These are phyloP conservation scores for Cornus kousa DNA, from an alignment of 148 eudicot species.

Conservation along the genomic window DNA sequence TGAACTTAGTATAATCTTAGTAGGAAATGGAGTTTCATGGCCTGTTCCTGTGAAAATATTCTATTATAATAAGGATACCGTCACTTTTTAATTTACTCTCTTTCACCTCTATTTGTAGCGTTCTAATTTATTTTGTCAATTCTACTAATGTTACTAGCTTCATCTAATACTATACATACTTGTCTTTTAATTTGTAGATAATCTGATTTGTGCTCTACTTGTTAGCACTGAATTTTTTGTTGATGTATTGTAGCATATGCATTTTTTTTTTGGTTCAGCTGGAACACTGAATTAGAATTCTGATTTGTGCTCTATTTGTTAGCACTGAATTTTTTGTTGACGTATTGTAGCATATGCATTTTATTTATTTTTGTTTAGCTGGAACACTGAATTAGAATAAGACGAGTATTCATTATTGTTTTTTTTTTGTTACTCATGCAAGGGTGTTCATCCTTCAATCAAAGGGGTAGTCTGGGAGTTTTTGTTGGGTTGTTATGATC, in stretches of 20 bases:
- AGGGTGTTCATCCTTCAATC: constrained; percentile 94
- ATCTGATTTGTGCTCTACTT: neutral
- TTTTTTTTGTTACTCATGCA: constrained; percentile 16
- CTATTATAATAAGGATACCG: neutral
- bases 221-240: neutral
- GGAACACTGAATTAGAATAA: neutral
- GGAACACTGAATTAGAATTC: neutral
- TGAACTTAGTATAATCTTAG: neutral
- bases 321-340: neutral
- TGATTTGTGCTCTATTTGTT: neutral
- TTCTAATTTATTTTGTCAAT: neutral
- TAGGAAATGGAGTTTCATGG: neutral
- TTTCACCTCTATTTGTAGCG: neutral
- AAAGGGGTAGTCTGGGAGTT: constrained; percentile 95
- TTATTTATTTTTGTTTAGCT: constrained; percentile 5
- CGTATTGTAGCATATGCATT: neutral
- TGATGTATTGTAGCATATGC: neutral
- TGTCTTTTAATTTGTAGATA: neutral
- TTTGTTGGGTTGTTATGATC: constrained; percentile 90
- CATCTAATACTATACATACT: neutral
- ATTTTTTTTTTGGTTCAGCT: neutral
- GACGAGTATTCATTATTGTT: neutral
- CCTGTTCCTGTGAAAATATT: neutral
- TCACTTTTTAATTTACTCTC: neutral
- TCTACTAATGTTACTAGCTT: neutral